phyloP scores from a whole-genome alignment of 2,329 filamentous ascomycete species.

The Paracorniculantispora psalliotae region DNA sequence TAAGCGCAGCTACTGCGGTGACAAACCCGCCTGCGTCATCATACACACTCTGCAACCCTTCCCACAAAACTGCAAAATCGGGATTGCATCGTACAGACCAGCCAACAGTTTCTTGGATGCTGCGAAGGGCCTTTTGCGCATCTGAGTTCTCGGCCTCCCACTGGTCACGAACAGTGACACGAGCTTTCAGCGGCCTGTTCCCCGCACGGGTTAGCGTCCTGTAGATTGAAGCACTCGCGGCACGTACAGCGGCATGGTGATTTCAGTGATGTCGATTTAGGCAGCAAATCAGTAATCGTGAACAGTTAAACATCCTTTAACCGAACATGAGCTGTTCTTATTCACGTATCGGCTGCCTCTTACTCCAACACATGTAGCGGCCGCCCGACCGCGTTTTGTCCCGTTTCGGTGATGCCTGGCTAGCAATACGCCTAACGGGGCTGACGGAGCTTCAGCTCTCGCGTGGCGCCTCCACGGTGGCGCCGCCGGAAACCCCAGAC shows the following conservation, averaged over 20 bases:
- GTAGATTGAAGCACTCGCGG: not conserved
- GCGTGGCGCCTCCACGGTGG: not conserved
- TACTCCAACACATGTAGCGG: not conserved
- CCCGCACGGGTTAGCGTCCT: not conserved
- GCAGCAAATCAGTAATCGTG: not conserved
- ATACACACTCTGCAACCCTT: conserved; percentile 33
- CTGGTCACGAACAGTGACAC: conserved; percentile 37
- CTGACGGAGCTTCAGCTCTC: conserved; percentile 5
- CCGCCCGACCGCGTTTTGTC: not conserved
- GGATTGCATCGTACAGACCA: conserved; percentile 34
- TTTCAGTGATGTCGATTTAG: not conserved
- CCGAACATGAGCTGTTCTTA: not conserved
- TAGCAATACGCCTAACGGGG: conserved; percentile 7
- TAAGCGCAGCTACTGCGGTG: conserved; percentile 28
- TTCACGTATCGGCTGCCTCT: not conserved
- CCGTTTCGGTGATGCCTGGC: not conserved
- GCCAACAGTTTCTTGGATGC: conserved; percentile 33
- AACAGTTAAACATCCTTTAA: not conserved
- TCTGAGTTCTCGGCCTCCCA: conserved; percentile 34
- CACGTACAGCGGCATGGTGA: conserved; percentile 3
- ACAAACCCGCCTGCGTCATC: conserved; percentile 36
- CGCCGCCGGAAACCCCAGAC: not conserved
- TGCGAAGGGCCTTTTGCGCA: conserved; percentile 28
- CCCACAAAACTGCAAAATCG: conserved; percentile 39
- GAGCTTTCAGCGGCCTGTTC: conserved; percentile 37